Percentiles rank a stretch among this genome's conserved stretches.
phyloP scores from a whole-genome alignment of 352 stramenopile genomes.

The Phytopythium oedochilum region DNA sequence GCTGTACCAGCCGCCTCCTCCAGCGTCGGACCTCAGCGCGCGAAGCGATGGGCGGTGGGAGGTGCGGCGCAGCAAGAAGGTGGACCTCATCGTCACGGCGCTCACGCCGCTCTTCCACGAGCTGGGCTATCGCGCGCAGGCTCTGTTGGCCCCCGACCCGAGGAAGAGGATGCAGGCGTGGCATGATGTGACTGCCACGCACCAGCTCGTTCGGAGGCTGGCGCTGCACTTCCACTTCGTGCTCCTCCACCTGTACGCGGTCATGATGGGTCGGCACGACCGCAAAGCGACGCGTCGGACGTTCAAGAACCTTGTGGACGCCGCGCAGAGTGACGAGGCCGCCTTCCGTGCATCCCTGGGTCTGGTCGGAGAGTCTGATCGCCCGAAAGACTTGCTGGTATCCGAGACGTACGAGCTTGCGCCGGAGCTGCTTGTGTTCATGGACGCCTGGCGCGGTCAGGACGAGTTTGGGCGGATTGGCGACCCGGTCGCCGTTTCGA shows the following conservation, averaged over 20 bases:
- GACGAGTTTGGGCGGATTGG: constrained; percentile 7
- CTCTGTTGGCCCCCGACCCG: constrained; percentile 13
- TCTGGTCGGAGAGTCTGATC: constrained; percentile 3
- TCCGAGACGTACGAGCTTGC: constrained; percentile 36
- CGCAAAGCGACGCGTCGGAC: neutral
- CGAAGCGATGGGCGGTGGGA: constrained; percentile 12
- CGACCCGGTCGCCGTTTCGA: neutral
- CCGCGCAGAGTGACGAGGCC: constrained; percentile 8
- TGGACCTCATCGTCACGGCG: constrained; percentile 13
- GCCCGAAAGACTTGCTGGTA: constrained; percentile 21
- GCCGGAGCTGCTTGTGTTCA: constrained; percentile 36
- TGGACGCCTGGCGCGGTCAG: constrained; percentile 32
- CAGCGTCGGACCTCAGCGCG: neutral
- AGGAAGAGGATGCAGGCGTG: constrained; percentile 14
- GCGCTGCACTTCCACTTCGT: constrained; percentile 39
- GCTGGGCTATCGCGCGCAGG: constrained; percentile 15
- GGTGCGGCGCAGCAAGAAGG: constrained; percentile 12
- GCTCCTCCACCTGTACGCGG: constrained; percentile 37
- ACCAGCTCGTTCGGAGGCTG: constrained; percentile 16
- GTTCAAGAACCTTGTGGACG: constrained; percentile 11
- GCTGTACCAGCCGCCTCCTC: constrained; percentile 32
- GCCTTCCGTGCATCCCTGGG: constrained; percentile 10
- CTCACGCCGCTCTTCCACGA: constrained; percentile 21
- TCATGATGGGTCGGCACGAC: constrained; percentile 29
- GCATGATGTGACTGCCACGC: constrained; percentile 18